phyloP scores from a whole-genome alignment of 306 rosid species.

The Trifolium fragiferum region DNA sequence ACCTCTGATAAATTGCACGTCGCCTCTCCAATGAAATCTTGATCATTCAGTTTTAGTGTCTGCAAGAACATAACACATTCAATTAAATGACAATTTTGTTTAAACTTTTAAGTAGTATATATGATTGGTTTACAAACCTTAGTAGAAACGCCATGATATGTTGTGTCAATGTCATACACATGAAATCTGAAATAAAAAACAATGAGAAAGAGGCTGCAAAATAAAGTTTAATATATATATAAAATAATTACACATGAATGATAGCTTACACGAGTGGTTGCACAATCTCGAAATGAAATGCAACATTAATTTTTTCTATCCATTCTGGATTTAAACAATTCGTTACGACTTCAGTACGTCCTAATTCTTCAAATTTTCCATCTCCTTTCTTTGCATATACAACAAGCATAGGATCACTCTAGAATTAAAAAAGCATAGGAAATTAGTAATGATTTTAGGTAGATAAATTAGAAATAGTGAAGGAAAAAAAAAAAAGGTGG shows the following conservation, averaged over 20 bases:
- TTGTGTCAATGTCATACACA: conserved; percentile 82
- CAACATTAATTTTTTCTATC: conserved; percentile 68
- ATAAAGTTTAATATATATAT: background rate
- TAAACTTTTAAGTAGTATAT: too few relatives aligned
- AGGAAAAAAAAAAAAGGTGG: background rate
- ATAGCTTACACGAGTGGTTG: conserved; percentile 73
- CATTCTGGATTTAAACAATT: conserved; percentile 75
- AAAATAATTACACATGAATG: background rate
- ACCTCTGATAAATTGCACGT: conserved; percentile 83
- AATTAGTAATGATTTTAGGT: background rate
- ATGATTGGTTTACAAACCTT: conserved; percentile 58
- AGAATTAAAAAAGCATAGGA: background rate
- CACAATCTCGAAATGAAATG: conserved; percentile 84
- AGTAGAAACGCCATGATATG: conserved; percentile 59
- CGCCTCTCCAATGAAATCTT: conserved; percentile 85
- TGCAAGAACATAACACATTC: conserved; percentile 40
- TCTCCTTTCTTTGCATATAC: conserved; percentile 56
- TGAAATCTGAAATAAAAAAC: conserved; percentile 56
- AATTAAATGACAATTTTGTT: too few relatives aligned
- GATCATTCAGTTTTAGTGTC: conserved; percentile 70
- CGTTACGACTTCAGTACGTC: conserved; percentile 82
- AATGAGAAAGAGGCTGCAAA: conserved; percentile 10
- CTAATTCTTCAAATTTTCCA: conserved; percentile 73
- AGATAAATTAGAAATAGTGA: background rate
- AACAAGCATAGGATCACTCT: conserved; percentile 90